phyloP scores from a whole-genome alignment of 495 filamentous ascomycete species.

The Beverwykella pulmonaria region DNA sequence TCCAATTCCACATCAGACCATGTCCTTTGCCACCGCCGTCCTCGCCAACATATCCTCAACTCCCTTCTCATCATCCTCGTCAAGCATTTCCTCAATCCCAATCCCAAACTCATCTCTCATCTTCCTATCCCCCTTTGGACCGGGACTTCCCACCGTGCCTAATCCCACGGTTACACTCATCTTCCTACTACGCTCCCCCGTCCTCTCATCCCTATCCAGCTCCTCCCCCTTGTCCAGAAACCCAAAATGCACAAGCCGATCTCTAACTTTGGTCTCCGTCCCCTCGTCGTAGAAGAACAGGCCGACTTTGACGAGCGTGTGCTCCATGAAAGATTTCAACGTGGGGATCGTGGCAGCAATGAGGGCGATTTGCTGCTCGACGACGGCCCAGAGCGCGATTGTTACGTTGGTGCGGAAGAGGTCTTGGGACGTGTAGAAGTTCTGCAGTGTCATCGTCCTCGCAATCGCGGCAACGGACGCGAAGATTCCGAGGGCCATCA shows the following conservation, averaged over 20 bases:
- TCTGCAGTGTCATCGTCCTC: slow-evolving; percentile 19
- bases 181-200: neutral
- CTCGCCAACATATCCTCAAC: slow-evolving; percentile 5
- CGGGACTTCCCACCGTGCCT: neutral
- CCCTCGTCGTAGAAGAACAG: slow-evolving; percentile 29
- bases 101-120: slow-evolving; percentile 26
- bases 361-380: slow-evolving; percentile 28
- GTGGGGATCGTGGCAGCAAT: slow-evolving; percentile 30
- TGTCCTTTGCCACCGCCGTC: neutral
- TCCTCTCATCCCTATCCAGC: neutral
- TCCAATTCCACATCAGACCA: neutral
- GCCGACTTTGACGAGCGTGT: slow-evolving; percentile 10
- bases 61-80: neutral
- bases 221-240: slow-evolving; percentile 12
- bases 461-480: slow-evolving; percentile 42
- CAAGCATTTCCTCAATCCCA: neutral
- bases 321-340: slow-evolving; percentile 22
- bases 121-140: slow-evolving; percentile 5
- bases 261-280: slow-evolving; percentile 6
- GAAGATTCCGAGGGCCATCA: slow-evolving; percentile 47
- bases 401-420: slow-evolving; percentile 23
- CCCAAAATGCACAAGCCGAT: slow-evolving; percentile 19
- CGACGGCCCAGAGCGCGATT: slow-evolving; percentile 22
- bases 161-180: neutral
- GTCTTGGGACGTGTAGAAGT: slow-evolving; percentile 16